Conservation (phyloP, 2,329 filamentous ascomycete species). For the Colletotrichum sp. region DNA sequence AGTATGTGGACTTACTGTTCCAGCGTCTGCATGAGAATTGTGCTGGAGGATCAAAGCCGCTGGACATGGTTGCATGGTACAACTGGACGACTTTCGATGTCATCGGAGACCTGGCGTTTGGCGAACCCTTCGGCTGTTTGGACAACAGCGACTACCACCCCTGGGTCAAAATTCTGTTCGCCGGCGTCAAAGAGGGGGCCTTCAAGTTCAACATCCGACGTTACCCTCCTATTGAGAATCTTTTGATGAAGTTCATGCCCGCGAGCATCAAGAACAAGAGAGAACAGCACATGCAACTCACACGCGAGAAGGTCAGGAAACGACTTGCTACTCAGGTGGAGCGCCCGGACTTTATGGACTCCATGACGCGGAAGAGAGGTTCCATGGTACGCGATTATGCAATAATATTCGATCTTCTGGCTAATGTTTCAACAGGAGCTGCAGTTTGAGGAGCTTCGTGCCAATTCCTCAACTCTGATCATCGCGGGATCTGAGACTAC, state of each 20-base stretch:
- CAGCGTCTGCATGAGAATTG: conserved; percentile 29
- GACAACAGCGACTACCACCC: conserved; percentile 27
- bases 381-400: background rate
- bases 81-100: conserved; percentile 34
- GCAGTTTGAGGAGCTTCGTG: conserved; percentile 8
- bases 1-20: conserved; percentile 33
- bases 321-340: background rate
- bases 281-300: background rate
- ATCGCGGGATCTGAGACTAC: conserved; percentile 14
- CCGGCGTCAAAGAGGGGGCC: background rate
- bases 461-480: conserved; percentile 3
- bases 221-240: background rate
- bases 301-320: background rate
- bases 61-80: conserved; percentile 18
- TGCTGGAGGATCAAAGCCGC: background rate
- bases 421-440: background rate
- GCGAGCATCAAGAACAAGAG: background rate
- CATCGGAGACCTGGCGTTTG: conserved; percentile 34
- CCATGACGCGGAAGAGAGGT: background rate
- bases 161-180: conserved; percentile 25
- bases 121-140: conserved; percentile 32
- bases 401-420: background rate
- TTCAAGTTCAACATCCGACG: background rate
- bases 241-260: background rate
- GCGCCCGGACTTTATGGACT: conserved; percentile 1